These are phyloP conservation scores for Aeminium ludgeri DNA, from an alignment of 495 filamentous ascomycete species.

Conservation along the genomic window DNA sequence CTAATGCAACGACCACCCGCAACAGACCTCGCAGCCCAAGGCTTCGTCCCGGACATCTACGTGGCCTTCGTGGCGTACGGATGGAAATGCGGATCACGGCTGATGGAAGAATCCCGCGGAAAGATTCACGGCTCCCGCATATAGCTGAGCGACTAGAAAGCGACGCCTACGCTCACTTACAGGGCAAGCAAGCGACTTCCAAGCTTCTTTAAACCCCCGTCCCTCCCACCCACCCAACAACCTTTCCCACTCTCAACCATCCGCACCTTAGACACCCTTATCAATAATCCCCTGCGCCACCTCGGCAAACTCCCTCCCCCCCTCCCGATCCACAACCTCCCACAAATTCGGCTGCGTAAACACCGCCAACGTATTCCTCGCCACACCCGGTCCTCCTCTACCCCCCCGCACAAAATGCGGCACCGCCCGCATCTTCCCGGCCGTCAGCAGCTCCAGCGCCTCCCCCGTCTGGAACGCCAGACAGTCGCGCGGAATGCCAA, in stretches of 20 bases:
- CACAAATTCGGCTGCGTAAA: conserved; percentile 93
- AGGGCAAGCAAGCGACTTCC: no score
- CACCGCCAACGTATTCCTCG: conserved; percentile 85
- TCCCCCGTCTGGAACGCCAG: conserved; percentile 85
- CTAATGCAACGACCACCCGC: conserved; percentile 5
- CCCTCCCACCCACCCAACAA: no score
- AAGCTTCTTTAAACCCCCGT: no score
- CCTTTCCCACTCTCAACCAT: no score
- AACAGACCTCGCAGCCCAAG: conserved; percentile 11
- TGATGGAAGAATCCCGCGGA: no score
- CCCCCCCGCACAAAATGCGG: conserved; percentile 84
- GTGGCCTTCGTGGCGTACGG: conserved; percentile 14
- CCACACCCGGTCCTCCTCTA: conserved; percentile 35
- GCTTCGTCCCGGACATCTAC: conserved; percentile 14
- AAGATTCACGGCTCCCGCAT: no score
- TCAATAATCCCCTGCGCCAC: no score
- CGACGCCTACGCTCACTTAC: no score
- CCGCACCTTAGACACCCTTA: no score
- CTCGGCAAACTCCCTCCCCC: conserved; percentile 60
- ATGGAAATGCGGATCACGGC: conserved; percentile 8
- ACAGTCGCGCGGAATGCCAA: conserved; percentile 76
- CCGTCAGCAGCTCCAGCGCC: conserved; percentile 72
- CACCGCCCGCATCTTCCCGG: conserved; percentile 77
- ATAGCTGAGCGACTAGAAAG: no score
- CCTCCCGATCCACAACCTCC: conserved; percentile 71